These are phyloP conservation scores for Coemansia sp. DNA, from an alignment of 192 early-diverging fungal species.

Conservation along the genomic window DNA sequence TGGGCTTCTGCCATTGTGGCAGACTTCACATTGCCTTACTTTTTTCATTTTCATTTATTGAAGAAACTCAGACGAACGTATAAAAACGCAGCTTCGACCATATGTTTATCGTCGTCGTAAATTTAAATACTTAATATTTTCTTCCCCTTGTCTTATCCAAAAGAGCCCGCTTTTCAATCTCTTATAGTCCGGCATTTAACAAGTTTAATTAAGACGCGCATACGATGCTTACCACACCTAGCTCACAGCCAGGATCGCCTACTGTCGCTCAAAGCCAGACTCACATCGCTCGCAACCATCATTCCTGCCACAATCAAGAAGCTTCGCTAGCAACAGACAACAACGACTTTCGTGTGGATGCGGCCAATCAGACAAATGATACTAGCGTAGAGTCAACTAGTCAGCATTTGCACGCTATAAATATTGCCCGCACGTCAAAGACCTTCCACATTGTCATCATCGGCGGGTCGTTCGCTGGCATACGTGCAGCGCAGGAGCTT, in stretches of 20 bases:
- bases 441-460: conserved; percentile 58
- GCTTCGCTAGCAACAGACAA: background rate
- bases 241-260: background rate
- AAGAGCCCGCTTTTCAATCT: background rate
- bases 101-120: background rate
- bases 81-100: background rate
- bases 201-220: background rate
- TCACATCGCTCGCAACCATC: background rate
- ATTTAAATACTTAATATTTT: background rate
- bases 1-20: too few species aligned
- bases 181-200: background rate
- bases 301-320: background rate
- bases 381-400: conserved; percentile 15
- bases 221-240: background rate
- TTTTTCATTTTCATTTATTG: too few species aligned
- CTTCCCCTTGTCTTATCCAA: background rate
- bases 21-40: too few species aligned
- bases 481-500: conserved; percentile 55
- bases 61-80: background rate
- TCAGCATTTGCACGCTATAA: conserved; percentile 29
- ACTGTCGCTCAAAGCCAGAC: background rate
- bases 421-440: conserved; percentile 54
- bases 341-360: background rate
- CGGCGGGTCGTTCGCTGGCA: conserved; percentile 55
- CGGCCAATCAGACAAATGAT: background rate